phyloP scores from a whole-genome alignment of 208 protist species.

The Crithidia thermophila region DNA sequence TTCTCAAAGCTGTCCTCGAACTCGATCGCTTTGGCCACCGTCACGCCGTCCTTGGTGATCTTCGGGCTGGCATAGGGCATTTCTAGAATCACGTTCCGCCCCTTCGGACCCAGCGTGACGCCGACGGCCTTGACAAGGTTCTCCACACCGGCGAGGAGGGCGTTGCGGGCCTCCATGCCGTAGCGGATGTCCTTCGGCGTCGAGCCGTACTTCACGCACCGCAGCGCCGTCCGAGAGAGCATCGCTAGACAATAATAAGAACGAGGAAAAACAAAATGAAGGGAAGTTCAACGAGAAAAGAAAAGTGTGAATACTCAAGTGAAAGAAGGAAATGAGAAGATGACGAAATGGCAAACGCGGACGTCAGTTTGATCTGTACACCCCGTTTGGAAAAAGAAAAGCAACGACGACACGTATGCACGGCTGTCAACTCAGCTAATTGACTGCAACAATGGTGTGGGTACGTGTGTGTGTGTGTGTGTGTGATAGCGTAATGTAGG shows the following conservation, averaged over 20 bases:
- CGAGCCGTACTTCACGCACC: conserved; percentile 77
- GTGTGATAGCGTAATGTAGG: too few species aligned
- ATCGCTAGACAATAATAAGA: conserved; percentile 8
- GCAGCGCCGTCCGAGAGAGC: conserved; percentile 47
- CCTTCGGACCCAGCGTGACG: conserved; percentile 99
- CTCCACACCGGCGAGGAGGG: conserved; percentile 96
- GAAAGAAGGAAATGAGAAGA: not conserved
- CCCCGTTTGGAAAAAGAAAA: not conserved
- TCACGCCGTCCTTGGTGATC: conserved; percentile 99
- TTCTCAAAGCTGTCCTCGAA: conserved; percentile 99
- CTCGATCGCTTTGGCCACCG: conserved; percentile 99
- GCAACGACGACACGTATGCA: too few species aligned
- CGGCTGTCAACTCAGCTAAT: too few species aligned
- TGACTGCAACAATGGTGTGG: too few species aligned
- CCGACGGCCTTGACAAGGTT: conserved; percentile 97
- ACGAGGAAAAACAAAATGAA: conserved; percentile 9
- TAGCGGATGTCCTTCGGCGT: conserved; percentile 98
- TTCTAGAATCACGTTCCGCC: conserved; percentile 99
- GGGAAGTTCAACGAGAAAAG: not conserved
- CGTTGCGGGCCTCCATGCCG: conserved; percentile 92
- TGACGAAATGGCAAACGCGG: too few species aligned
- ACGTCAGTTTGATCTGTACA: not conserved
- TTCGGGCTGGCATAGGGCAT: conserved; percentile 98
- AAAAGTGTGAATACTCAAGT: not conserved
- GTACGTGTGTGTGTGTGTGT: too few species aligned